A percentile compares a stretch with the other conserved stretches of the same genome.
These are phyloP conservation scores for Spathaspora sp. DNA, from an alignment of 805 yeast genomes.

Conservation along the genomic window DNA sequence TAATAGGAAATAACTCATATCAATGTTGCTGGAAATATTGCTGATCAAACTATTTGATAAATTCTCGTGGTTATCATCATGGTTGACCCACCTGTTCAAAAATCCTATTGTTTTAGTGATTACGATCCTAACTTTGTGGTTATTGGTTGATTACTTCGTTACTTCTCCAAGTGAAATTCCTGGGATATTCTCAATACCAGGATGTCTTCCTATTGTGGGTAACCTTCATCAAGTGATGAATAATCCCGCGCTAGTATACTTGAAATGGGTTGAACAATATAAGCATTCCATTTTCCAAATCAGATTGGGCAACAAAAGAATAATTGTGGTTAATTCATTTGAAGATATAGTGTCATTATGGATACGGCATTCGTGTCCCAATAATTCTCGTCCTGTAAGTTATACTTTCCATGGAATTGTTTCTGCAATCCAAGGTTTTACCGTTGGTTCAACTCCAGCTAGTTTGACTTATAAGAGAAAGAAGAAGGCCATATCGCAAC, in stretches of 20 bases:
- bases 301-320: conserved; percentile 52
- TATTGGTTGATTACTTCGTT: not conserved
- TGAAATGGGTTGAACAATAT: conserved; percentile 40
- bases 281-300: conserved; percentile 54
- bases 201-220: conserved; percentile 49
- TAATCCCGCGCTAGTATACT: conserved; percentile 50
- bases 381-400: conserved; percentile 63
- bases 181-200: conserved; percentile 42
- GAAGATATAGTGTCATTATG: conserved; percentile 52
- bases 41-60: not conserved
- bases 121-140: not conserved
- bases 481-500: conserved; percentile 46
- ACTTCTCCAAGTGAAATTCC: conserved; percentile 23
- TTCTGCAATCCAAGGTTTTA: conserved; percentile 52
- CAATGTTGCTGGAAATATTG: not conserved
- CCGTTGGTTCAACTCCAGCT: conserved; percentile 64
- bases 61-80: not conserved
- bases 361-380: conserved; percentile 44
- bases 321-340: conserved; percentile 66
- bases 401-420: conserved; percentile 67
- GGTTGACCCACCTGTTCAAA: not conserved
- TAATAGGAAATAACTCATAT: not conserved
- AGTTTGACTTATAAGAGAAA: conserved; percentile 44
- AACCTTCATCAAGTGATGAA: conserved; percentile 39
- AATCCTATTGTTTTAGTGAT: not conserved